Evolutionary conservation across 2,329 filamentous ascomycete species (phyloP), one percentile per base, ranked within the genome.

Genomic region (Chalaropsis ovoidea): DNA sequence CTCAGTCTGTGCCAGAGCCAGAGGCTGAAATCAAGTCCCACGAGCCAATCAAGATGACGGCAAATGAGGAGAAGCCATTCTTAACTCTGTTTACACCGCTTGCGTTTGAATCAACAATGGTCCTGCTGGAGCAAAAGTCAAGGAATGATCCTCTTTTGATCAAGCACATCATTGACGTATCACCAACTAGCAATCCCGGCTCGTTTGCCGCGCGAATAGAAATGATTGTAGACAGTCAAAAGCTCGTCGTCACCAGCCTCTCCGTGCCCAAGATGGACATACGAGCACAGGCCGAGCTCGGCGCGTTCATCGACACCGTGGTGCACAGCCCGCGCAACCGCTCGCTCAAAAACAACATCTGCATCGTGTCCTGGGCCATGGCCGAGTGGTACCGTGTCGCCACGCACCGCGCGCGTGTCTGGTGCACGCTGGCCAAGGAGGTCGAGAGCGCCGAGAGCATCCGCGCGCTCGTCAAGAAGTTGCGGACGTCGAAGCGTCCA

Each of bases 51-150:
- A 78, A 79, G 0, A 78, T 91, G 75, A 79, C 82, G 0, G 79
- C 87, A 1, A 77, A 80, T 0, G 83, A 91, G 67, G 83, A 87
- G 62, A 75, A 88, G 1, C 84, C 86, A 0, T 90, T 87, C 69
- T 78, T 92, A 0, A 82, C 87, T 58, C 79, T 87, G 8, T 90
- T 94, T 70, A 88, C 84, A 0, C 83, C 87, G 0, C 79, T 94
- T 15, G 77, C 77, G 0, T 85, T 88, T 66, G 78, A 79, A 0
- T 86, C 84, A 0, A 79, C 75, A 0, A 76, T 84, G 15, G 74
- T 77, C 0, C 73, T 81, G 0, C 70, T 82, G 1, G 56, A 65
- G 43, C 62, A 67, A 62, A 15, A 62, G 19, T 35, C 49, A n/a
- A 35, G 31, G 27, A 19, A 42, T 19, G 62, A 49, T 3, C 78